phyloP scores from a whole-genome alignment of 73 alveolate species.

The Paramecium sexaurelia region DNA sequence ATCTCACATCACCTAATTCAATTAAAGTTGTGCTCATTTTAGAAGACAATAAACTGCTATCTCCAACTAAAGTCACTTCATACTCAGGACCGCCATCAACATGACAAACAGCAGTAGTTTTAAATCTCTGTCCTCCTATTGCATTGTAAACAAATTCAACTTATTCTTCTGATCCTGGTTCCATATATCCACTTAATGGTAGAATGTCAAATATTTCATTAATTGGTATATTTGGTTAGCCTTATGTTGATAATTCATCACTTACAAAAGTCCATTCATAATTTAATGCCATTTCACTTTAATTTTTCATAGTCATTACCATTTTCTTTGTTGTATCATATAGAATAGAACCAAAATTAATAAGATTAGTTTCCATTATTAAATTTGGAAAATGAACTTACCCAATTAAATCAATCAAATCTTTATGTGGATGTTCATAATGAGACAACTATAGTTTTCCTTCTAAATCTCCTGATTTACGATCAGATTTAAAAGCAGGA shows the following conservation, averaged over 20 bases:
- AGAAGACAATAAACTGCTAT: slow-evolving; percentile 92
- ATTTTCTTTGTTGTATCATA: slow-evolving; percentile 98
- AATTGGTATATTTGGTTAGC: slow-evolving; percentile 73
- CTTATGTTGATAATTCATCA: slow-evolving; percentile 79
- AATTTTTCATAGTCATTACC: slow-evolving; percentile 96
- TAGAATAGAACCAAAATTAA: slow-evolving; percentile 97
- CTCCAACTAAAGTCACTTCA: slow-evolving; percentile 98
- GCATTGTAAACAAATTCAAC: slow-evolving; percentile 95
- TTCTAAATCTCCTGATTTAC: slow-evolving; percentile 91
- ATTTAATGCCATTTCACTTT: slow-evolving; percentile 94
- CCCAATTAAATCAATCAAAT: slow-evolving; percentile 95
- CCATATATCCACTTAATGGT: slow-evolving; percentile 98
- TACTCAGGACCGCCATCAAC: slow-evolving; percentile 99
- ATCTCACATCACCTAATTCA: slow-evolving; percentile 98
- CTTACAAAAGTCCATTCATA: slow-evolving; percentile 99
- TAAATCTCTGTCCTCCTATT: slow-evolving; percentile 92
- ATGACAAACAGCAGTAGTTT: slow-evolving; percentile 96
- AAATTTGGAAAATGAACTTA: slow-evolving; percentile 99
- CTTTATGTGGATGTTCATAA: slow-evolving; percentile 99
- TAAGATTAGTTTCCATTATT: slow-evolving; percentile 84
- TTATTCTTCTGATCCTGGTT: slow-evolving; percentile 97
- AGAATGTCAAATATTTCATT: slow-evolving; percentile 99
- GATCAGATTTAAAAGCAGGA: slow-evolving; percentile 98
- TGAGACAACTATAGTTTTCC: slow-evolving; percentile 96
- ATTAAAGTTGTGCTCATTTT: slow-evolving; percentile 92